Conservation (phyloP, 139 green algal genomes). For the Choricystis sp. region DNA sequence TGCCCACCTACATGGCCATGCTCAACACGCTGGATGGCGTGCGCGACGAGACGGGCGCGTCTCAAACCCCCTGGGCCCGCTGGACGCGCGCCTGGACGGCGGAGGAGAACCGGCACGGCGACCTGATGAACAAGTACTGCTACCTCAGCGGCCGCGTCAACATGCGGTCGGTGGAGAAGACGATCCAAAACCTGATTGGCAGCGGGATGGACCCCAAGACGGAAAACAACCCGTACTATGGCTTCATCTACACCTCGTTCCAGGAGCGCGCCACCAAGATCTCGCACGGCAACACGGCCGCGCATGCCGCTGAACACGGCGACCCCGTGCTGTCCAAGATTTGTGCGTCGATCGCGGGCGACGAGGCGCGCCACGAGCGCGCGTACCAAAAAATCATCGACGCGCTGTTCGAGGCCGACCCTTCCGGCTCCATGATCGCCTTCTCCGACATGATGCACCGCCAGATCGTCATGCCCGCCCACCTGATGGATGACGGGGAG, state of each 20-base stretch:
- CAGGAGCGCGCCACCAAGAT: slow-evolving; percentile 91
- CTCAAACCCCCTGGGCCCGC: slow-evolving; percentile 59
- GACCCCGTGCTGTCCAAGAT: slow-evolving; percentile 38
- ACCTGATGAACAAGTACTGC: slow-evolving; percentile 95
- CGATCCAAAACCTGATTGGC: slow-evolving; percentile 96
- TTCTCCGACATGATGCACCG: slow-evolving; percentile 99
- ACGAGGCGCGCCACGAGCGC: slow-evolving; percentile 92
- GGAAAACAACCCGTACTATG: slow-evolving; percentile 98
- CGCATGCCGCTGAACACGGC: slow-evolving; percentile 68
- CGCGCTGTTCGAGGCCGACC: slow-evolving; percentile 73
- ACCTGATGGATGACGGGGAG: slow-evolving; percentile 85
- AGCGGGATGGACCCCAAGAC: slow-evolving; percentile 91
- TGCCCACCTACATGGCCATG: slow-evolving; percentile 99
- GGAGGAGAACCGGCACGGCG: slow-evolving; percentile 98
- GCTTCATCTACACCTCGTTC: slow-evolving; percentile 98
- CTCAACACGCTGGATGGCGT: slow-evolving; percentile 97
- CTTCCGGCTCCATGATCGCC: slow-evolving; percentile 66
- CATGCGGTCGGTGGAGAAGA: slow-evolving; percentile 65
- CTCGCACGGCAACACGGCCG: slow-evolving; percentile 89
- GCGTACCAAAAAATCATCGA: slow-evolving; percentile 89
- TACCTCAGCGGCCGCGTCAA: slow-evolving; percentile 41
- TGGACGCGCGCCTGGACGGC: slow-evolving; percentile 77
- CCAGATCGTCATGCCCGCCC: slow-evolving; percentile 97
- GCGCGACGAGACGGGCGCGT: slow-evolving; percentile 42
- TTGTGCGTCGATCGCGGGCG: slow-evolving; percentile 75